Conservation (phyloP, 148 eudicot species). For the Tetragonia tetragonoides region DNA sequence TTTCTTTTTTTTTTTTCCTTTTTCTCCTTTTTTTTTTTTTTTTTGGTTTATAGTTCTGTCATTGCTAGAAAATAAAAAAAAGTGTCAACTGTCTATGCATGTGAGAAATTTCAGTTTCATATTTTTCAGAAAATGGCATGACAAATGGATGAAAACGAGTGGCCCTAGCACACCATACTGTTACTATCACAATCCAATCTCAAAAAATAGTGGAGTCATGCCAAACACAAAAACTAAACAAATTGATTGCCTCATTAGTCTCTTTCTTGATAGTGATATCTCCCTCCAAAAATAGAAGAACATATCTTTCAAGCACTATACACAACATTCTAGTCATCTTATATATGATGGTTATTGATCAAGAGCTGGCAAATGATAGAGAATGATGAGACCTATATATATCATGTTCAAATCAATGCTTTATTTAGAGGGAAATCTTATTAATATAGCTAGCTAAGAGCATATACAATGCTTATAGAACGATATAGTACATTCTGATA, state of each 20-base stretch:
- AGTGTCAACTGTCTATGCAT: too few relatives aligned
- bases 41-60: too few relatives aligned
- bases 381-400: conserved; percentile 7
- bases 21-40: too few relatives aligned
- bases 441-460: not conserved
- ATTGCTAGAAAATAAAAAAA: too few relatives aligned
- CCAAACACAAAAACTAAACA: conserved; percentile 12
- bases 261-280: conserved; percentile 33
- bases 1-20: too few relatives aligned
- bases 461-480: not conserved
- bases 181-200: conserved; percentile 15
- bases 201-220: conserved; percentile 31
- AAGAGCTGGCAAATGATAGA: not conserved
- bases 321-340: not conserved
- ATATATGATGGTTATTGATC: not conserved
- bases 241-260: conserved; percentile 34
- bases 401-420: not conserved
- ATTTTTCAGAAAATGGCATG: not conserved
- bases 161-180: not conserved
- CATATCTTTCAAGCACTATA: conserved; percentile 12
- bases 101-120: too few relatives aligned
- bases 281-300: conserved; percentile 26
- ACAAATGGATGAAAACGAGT: not conserved
- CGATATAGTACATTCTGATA: not conserved
- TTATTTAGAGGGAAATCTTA: not conserved